These are phyloP conservation scores for Monosporascus sp. DNA, from an alignment of 2,329 filamentous ascomycete species.

Conservation along the genomic window DNA sequence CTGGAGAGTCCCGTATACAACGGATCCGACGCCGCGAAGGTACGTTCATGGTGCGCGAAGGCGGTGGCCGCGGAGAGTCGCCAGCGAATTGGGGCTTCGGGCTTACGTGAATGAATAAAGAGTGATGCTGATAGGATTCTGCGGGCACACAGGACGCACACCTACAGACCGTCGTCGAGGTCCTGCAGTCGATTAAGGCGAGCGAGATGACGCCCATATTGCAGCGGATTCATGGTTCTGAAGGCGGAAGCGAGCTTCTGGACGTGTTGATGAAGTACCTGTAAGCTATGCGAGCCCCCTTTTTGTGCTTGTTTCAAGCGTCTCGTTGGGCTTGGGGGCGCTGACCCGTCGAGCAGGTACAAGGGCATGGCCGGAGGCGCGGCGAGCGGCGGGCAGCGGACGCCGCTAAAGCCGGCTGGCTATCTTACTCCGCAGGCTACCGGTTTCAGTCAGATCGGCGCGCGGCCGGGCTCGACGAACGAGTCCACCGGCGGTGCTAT, in stretches of 20 bases:
- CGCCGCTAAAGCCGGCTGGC: constrained; percentile 37
- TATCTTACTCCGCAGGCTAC: constrained; percentile 69
- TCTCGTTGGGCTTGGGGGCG: too few relatives aligned
- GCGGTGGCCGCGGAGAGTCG: background rate
- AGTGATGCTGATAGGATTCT: constrained; percentile 8
- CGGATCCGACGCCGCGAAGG: constrained; percentile 53
- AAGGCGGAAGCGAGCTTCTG: constrained; percentile 76
- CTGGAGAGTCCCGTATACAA: constrained; percentile 80
- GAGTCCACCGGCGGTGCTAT: constrained; percentile 80
- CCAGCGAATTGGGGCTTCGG: too few relatives aligned
- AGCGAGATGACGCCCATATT: constrained; percentile 91
- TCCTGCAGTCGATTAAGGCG: constrained; percentile 92
- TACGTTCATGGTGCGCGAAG: constrained; percentile 23
- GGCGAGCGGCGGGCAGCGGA: constrained; percentile 32
- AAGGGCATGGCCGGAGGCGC: constrained; percentile 71
- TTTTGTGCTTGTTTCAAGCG: background rate
- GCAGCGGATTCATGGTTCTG: constrained; percentile 69
- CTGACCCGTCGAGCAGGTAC: constrained; percentile 51
- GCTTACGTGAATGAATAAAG: background rate
- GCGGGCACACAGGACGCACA: constrained; percentile 64
- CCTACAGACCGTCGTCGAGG: constrained; percentile 82
- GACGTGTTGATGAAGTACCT: constrained; percentile 98
- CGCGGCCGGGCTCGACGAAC: constrained; percentile 46
- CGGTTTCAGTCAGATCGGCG: constrained; percentile 77
- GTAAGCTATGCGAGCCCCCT: constrained; percentile 41